Conservation (phyloP, 2,329 filamentous ascomycete species). For the Cordyceps javanica region DNA sequence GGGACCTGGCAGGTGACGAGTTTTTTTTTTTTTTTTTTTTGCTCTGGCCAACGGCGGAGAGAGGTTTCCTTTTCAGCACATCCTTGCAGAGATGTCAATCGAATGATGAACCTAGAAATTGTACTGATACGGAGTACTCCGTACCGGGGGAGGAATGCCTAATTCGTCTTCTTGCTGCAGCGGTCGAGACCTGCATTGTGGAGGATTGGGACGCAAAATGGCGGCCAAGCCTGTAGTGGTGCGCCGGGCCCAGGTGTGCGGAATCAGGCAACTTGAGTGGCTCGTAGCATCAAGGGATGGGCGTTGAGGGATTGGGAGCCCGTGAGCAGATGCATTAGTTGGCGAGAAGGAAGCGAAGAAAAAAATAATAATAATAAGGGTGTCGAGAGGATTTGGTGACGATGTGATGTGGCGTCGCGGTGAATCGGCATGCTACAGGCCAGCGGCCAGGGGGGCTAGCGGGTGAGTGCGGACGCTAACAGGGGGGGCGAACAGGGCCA, state of each 20-base stretch:
- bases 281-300: not conserved
- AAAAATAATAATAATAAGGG: not conserved
- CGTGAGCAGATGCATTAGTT: not conserved
- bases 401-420: slow-evolving; percentile 12
- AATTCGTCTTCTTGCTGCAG: not conserved
- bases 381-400: not conserved
- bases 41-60: not conserved
- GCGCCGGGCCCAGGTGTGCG: not conserved
- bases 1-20: not conserved
- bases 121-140: too few species aligned
- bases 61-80: not conserved
- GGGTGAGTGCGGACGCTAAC: not conserved
- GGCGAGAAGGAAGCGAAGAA: not conserved
- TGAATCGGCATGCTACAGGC: not conserved
- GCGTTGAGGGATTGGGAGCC: not conserved
- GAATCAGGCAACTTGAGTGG: not conserved
- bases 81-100: too few species aligned
- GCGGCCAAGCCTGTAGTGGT: not conserved
- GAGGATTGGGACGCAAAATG: not conserved
- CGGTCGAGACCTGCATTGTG: not conserved
- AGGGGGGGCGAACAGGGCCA: too few species aligned
- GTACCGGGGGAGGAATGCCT: too few species aligned
- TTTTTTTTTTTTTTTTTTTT: not conserved
- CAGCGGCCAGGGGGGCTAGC: not conserved
- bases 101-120: too few species aligned